Conservation (phyloP, 2,329 filamentous ascomycete genomes). For the Penicillium freii region DNA sequence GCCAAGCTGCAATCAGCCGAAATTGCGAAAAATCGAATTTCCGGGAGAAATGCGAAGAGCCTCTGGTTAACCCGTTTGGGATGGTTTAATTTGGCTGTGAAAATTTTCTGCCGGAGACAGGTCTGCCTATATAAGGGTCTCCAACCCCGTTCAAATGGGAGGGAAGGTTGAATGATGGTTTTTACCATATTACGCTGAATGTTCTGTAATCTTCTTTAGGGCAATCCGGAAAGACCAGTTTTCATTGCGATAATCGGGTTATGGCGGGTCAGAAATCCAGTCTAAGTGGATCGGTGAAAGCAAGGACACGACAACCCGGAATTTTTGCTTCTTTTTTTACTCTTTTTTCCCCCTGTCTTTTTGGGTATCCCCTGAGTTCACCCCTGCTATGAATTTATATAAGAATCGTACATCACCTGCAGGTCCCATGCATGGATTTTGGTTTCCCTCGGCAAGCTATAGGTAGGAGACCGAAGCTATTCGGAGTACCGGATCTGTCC, state of each 20-base stretch:
- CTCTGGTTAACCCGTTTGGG: conserved; percentile 12
- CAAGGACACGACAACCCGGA: conserved; percentile 15
- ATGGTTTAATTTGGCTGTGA: neutral
- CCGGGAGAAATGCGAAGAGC: conserved; percentile 16
- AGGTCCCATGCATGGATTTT: conserved; percentile 2
- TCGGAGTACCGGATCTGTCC: conserved; percentile 3
- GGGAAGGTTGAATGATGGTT: neutral
- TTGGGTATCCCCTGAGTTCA: neutral
- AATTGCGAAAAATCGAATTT: conserved; percentile 18
- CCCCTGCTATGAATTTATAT: neutral
- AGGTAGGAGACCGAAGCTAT: neutral
- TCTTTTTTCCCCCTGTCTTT: neutral
- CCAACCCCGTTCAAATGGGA: neutral
- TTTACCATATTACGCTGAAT: conserved; percentile 1
- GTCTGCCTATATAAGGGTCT: conserved; percentile 6
- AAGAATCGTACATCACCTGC: neutral
- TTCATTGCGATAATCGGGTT: conserved; percentile 17
- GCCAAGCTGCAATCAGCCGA: conserved; percentile 27
- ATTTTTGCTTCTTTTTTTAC: conserved; percentile 3
- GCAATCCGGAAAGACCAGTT: conserved; percentile 16
- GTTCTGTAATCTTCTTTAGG: conserved; percentile 13
- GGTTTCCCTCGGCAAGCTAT: conserved; percentile 1
- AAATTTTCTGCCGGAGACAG: neutral
- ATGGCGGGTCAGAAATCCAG: conserved; percentile 24
- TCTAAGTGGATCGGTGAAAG: conserved; percentile 23